phyloP scores from a whole-genome alignment of 805 yeast genomes.

The Yarrowia hollandica region DNA sequence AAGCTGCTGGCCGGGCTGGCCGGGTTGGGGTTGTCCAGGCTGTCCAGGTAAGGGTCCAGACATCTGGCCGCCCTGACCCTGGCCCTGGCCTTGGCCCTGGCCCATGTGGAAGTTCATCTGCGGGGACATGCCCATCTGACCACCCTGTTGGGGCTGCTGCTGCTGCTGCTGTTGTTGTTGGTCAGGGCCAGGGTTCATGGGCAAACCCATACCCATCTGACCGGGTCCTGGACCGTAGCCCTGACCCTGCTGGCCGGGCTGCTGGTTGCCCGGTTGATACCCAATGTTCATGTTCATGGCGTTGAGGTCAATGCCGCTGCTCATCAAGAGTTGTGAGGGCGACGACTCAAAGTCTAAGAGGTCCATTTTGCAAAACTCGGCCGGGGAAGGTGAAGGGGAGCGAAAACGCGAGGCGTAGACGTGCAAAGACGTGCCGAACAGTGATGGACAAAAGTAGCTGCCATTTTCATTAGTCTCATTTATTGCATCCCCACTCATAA shows the following conservation, averaged over 20 bases:
- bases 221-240: background rate
- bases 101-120: slow-evolving; percentile 22
- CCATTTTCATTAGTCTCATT: too few species aligned
- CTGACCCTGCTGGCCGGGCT: background rate
- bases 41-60: too few species aligned
- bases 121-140: slow-evolving; percentile 19
- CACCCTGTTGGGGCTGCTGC: background rate
- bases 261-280: slow-evolving; percentile 5
- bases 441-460: too few species aligned
- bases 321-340: slow-evolving; percentile 12
- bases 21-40: background rate
- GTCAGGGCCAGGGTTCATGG: too few species aligned
- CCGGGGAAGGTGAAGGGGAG: background rate
- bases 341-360: slow-evolving; percentile 24
- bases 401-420: background rate
- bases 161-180: too few species aligned
- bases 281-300: slow-evolving; percentile 28
- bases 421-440: too few species aligned
- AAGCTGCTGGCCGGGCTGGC: background rate
- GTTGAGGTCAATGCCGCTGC: slow-evolving; percentile 20
- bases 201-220: background rate
- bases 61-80: background rate
- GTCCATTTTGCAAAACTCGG: slow-evolving; percentile 20
- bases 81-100: background rate
- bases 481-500: too few species aligned